These are phyloP conservation scores for Termitomyces sp. DNA, from an alignment of 768 basidiomycete species.

Conservation along the genomic window DNA sequence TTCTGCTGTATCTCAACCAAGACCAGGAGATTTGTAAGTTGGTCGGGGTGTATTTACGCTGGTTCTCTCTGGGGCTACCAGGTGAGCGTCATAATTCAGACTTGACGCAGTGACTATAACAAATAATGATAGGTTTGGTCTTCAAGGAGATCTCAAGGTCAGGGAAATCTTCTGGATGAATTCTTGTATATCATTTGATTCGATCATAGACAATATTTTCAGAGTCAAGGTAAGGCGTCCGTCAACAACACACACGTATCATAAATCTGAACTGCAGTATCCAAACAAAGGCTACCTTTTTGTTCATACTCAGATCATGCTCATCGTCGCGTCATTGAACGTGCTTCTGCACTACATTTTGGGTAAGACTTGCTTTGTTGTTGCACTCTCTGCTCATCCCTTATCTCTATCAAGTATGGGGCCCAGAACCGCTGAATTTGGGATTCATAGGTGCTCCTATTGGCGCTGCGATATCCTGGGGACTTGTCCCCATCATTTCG, in stretches of 20 bases:
- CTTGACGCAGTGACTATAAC: not conserved
- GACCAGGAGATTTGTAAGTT: constrained; percentile 6
- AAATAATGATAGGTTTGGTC: constrained; percentile 32
- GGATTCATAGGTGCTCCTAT: constrained; percentile 93
- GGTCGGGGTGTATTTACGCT: constrained; percentile 4
- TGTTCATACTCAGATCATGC: constrained; percentile 4
- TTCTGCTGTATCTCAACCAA: constrained; percentile 2
- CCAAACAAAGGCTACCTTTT: not conserved
- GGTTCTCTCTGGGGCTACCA: constrained; percentile 4
- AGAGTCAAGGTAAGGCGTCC: constrained; percentile 60
- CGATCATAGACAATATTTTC: constrained; percentile 56
- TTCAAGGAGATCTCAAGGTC: constrained; percentile 46
- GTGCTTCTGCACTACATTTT: constrained; percentile 77
- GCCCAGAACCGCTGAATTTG: constrained; percentile 67
- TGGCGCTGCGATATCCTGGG: constrained; percentile 82
- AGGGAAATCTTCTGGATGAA: constrained; percentile 5
- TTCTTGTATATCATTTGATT: not conserved
- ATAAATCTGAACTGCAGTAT: not conserved
- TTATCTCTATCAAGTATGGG: constrained; percentile 59
- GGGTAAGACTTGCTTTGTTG: constrained; percentile 34
- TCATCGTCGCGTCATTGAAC: constrained; percentile 78
- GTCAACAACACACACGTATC: not conserved
- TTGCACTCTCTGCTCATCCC: not conserved
- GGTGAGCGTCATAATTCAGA: not conserved
- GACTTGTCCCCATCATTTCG: constrained; percentile 62